Evolutionary conservation across 768 basidiomycete species (phyloP), one percentile per base, ranked within the genome.

Genomic region (Cystobasidium ongulense): DNA sequence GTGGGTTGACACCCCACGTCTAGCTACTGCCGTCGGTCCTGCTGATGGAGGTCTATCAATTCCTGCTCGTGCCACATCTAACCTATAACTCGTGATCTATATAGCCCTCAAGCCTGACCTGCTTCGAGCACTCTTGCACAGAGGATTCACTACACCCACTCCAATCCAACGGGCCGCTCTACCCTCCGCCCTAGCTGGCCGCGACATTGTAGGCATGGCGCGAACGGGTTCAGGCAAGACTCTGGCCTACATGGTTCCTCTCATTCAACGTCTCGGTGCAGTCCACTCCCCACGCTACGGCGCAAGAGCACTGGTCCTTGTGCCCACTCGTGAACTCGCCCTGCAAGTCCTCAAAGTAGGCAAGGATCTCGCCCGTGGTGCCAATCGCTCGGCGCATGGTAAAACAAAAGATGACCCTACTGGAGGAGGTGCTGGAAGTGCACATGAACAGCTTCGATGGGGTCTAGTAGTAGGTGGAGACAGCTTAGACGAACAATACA

Each of bases 161-260:
- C 96, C 96, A 0, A 98, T 99, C 63, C 96, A 99, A 81, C 87
- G 95, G 5, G 85, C 90, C 27, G 84, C 92, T 1, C 90, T 99
- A 54, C 96, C 96, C 5, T 84, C 88, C 23, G 86, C 96, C 50
- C 86, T 98, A 43, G 81, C 88, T 15, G 92, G 93, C 10, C 85
- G 90, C 65, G 94, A 96, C 82, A 87, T 99, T 17, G 92, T 98
- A 17, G 95, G 92, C 50, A 99, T 98, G 96, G 95, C 96, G 41
- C 86, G 96, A 41, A 99, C 96, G 2, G 96, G 96, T 50, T 96
- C 93, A 1, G 96, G 96, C 74, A 98, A 98, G 83, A 94, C 94
- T 11, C 86, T 99, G 39, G 95, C 95, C 23, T 99, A 94, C 80
- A 87, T 98, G 85, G 83, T 98, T 29, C 96, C 96, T 63, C 85